Base-by-base conservation (phyloP, 306 rosid genomes). In the Trifolium fragiferum region DNA sequence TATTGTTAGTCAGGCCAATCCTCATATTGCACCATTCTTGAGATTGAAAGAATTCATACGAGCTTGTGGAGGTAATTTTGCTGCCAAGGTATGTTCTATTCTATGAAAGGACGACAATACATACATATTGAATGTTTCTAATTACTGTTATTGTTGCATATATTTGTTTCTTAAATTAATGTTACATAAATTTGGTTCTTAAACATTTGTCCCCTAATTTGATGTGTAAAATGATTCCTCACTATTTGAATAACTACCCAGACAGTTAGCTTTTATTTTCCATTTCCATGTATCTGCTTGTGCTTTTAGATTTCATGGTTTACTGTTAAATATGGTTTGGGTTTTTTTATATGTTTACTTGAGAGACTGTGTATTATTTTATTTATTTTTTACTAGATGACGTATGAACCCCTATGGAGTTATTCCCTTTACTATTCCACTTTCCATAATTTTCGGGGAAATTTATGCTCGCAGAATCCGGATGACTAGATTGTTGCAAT, bases 1-100 rank as follows among this genome's bases (percentile, higher is more conserved):
- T 81, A 94, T 94, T 3, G 98, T 91, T 77, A 91, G 97, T 79
- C 98, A 94, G 82, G 97, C 98, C 20, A 94, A 94, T 78, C 98
- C 98, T 77, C 98, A 94, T 66, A 91, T 94, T 83, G 91, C 95
- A 25, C 98, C 98, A 60, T 86, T 94, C 7, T 75, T 94, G 86
- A 89, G 98, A 77, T 74, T 94, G 78, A 94, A 94, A 79, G 96
- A 87, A 77, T 86, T 91, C 84, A 77, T 92, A 72, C 87, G 98
- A 82, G 96, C 90, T 81, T 82, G 50, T 37, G 98, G 97, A 46
- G 98, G 98, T 68, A 87, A 83, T 78, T 91, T 94, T 78, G 98
- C 98, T 61, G 98, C 95, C 80, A 94, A 94, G 98, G 98, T 94
- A 82, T 80, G 65, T 70, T 54, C 64, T 2, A 68, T 21, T 73